Evolutionary conservation across 345 rosid genomes (phyloP).

Genomic region (Orychophragmus violaceus): DNA sequence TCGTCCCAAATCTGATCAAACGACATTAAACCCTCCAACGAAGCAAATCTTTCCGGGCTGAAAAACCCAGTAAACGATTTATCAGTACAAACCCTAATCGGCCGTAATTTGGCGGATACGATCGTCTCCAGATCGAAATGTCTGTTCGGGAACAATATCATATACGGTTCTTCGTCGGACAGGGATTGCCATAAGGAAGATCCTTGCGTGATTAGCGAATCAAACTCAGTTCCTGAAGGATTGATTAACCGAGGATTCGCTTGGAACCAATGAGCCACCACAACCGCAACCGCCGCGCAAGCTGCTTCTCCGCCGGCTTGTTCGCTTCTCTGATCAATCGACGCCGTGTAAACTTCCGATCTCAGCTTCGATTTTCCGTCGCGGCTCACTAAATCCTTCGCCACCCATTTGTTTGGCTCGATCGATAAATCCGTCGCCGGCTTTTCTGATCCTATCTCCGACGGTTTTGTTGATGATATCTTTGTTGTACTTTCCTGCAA

Average conservation of each 20-base stretch:
- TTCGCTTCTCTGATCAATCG: conserved; percentile 33
- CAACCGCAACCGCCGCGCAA: conserved; percentile 26
- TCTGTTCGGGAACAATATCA: conserved; percentile 19
- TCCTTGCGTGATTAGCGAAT: conserved; percentile 27
- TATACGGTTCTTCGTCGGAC: conserved; percentile 17
- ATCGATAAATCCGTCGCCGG: background rate
- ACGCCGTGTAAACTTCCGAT: conserved; percentile 25
- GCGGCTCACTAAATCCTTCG: conserved; percentile 21
- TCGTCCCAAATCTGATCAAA: conserved; percentile 54
- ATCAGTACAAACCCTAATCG: conserved; percentile 25
- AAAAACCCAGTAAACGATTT: conserved; percentile 52
- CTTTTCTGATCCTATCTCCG: background rate
- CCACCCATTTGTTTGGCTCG: conserved; percentile 19
- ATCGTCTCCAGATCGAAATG: conserved; percentile 31
- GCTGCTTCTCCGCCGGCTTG: conserved; percentile 35
- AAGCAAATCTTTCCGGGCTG: conserved; percentile 42
- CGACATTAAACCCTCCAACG: conserved; percentile 35
- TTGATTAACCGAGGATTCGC: conserved; percentile 7
- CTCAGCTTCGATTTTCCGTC: conserved; percentile 27
- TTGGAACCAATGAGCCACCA: conserved; percentile 30
- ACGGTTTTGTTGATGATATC: background rate
- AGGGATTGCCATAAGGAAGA: conserved; percentile 29
- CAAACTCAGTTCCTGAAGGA: conserved; percentile 24
- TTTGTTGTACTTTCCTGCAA: conserved; percentile 7
- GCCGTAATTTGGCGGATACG: conserved; percentile 24